These are phyloP conservation scores for Thalassiosira ordinaria DNA, from an alignment of 352 stramenopile species.

Conservation along the genomic window DNA sequence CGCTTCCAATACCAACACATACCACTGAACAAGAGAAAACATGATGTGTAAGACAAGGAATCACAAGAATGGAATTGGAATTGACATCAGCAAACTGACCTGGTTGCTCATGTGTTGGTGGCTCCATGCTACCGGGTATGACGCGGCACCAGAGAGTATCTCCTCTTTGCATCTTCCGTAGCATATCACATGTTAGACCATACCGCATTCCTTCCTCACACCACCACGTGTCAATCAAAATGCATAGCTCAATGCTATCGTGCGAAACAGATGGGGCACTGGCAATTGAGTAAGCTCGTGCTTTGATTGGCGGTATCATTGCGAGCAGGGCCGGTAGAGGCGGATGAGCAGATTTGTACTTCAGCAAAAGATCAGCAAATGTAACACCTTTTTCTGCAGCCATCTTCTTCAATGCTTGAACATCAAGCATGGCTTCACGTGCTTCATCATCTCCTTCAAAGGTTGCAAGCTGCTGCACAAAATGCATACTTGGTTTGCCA, in stretches of 20 bases:
- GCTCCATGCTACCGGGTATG: conserved; percentile 73
- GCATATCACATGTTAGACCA: conserved; percentile 73
- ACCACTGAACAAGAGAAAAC: conserved; percentile 50
- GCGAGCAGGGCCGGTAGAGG: conserved; percentile 64
- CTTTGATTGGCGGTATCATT: conserved; percentile 77
- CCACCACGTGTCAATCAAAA: conserved; percentile 77
- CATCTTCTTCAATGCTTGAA: conserved; percentile 57
- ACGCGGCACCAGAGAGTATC: conserved; percentile 64
- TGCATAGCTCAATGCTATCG: conserved; percentile 60
- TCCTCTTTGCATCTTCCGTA: conserved; percentile 58
- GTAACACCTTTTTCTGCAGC: conserved; percentile 59
- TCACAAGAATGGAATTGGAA: too few relatives aligned
- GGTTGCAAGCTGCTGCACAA: conserved; percentile 73
- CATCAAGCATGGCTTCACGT: conserved; percentile 65
- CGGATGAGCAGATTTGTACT: conserved; percentile 63
- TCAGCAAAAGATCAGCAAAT: conserved; percentile 62
- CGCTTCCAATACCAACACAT: conserved; percentile 75
- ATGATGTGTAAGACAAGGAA: too few relatives aligned
- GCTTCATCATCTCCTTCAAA: conserved; percentile 65
- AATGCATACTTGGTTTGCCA: conserved; percentile 71
- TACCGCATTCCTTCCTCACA: conserved; percentile 65
- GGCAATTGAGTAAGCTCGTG: conserved; percentile 71
- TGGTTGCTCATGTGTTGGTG: conserved; percentile 58
- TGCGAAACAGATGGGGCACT: conserved; percentile 58
- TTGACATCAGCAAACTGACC: conserved; percentile 29